Evolutionary conservation across 768 basidiomycete species (phyloP).

Genomic region (Lepiota brunneoincarnata): DNA sequence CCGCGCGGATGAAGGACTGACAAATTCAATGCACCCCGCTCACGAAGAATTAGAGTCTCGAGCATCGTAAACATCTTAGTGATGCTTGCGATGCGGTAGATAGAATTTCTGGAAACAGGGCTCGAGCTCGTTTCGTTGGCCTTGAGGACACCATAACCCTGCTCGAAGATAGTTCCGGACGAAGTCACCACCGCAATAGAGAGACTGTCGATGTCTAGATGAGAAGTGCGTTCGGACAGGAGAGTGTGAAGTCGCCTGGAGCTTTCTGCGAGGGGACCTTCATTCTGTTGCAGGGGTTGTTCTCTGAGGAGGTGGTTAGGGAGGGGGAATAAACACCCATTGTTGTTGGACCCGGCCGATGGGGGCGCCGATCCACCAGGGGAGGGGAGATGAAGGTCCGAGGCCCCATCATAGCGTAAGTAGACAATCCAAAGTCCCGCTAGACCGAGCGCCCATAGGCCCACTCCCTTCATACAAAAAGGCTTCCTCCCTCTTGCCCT

Average conservation of each 20-base stretch:
- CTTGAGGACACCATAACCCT: conserved; percentile 37
- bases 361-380: background rate
- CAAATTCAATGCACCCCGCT: conserved; percentile 38
- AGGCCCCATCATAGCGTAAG: background rate
- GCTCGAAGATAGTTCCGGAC: conserved; percentile 41
- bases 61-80: conserved; percentile 49
- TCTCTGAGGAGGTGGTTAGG: conserved; percentile 25
- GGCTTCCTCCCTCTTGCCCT: background rate
- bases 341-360: background rate
- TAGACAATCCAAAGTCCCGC: background rate
- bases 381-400: background rate
- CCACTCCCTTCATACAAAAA: background rate
- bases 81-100: conserved; percentile 51
- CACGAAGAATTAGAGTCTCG: conserved; percentile 46
- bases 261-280: conserved; percentile 20
- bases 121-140: conserved; percentile 39
- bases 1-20: background rate
- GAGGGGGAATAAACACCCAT: conserved; percentile 20
- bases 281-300: conserved; percentile 21
- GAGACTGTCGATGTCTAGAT: conserved; percentile 44
- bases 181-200: conserved; percentile 49
- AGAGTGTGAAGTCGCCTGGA: conserved; percentile 24
- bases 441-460: background rate
- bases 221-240: conserved; percentile 24
- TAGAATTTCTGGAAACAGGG: conserved; percentile 37